Percentiles rank a stretch among this genome's conserved stretches.
phyloP scores from a whole-genome alignment of 2,329 filamentous ascomycete species.

The Ophiosphaerella korrae region DNA sequence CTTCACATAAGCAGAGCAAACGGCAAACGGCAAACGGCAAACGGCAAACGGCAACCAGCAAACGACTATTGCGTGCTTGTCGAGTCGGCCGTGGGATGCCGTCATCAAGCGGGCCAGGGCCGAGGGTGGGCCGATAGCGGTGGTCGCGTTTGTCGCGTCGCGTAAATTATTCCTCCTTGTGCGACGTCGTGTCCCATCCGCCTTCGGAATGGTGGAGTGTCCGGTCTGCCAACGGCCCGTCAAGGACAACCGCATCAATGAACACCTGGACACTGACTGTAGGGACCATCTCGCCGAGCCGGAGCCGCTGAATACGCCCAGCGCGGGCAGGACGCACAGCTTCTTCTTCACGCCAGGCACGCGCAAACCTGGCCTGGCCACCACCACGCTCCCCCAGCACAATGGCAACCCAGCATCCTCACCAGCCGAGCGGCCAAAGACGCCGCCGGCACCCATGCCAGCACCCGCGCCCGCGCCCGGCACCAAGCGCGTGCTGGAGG shows the following conservation, averaged over 20 bases:
- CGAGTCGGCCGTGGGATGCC: slow-evolving; percentile 24
- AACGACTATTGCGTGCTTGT: slow-evolving; percentile 36
- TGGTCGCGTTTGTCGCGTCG: slow-evolving; percentile 23
- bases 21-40: too few species aligned
- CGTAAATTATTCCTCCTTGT: slow-evolving; percentile 6
- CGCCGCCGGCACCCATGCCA: slow-evolving; percentile 18
- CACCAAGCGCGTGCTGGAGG: slow-evolving; percentile 33
- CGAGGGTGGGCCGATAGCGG: slow-evolving; percentile 22
- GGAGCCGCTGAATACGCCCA: slow-evolving; percentile 27
- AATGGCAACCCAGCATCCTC: slow-evolving; percentile 27
- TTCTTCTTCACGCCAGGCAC: slow-evolving; percentile 63
- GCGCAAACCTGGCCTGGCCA: slow-evolving; percentile 40
- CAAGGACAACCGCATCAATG: slow-evolving; percentile 78
- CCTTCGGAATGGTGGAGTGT: slow-evolving; percentile 67
- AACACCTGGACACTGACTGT: slow-evolving; percentile 87
- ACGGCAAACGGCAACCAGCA: neutral
- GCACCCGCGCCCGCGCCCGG: slow-evolving; percentile 18
- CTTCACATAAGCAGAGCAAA: too few species aligned
- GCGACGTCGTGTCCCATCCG: slow-evolving; percentile 4
- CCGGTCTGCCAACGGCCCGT: slow-evolving; percentile 81
- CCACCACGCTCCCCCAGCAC: slow-evolving; percentile 17
- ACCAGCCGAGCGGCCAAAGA: slow-evolving; percentile 28
- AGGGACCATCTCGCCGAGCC: slow-evolving; percentile 66
- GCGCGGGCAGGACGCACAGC: slow-evolving; percentile 48
- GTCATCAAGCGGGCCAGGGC: slow-evolving; percentile 34